Evolutionary conservation across 73 alveolate species (phyloP), one percentile per base, ranked within the genome.

Genomic region (Paramecium tetraurelia): DNA sequence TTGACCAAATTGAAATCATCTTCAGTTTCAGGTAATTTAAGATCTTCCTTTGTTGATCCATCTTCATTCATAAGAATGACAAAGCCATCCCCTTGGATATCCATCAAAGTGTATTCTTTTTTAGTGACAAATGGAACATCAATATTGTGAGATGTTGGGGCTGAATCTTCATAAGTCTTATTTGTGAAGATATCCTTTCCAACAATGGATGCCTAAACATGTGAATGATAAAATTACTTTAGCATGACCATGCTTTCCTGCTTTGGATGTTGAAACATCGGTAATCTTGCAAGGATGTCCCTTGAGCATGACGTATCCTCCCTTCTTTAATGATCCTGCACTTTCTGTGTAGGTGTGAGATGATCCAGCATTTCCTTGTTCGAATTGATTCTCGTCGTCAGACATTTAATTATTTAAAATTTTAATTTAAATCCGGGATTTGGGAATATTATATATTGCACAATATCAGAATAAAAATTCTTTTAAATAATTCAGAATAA

Each of bases 201-300:
- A 58, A 97, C 95, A 89, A 97, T 92, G 85, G 94, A 94, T 70
- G 99, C 99, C 94, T 80, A 43, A 24, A 31, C 22, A 11, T 9
- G 5, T 44, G 7, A 40, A 22, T 24, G 11, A 53, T 53, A 16
- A 7, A 21, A 80, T 9, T 80, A 80, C 90, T 88, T 97, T 97
- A 93, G 99, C 99, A 41, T 96, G 93, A 31, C 99, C 99, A 89
- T 97, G 99, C 97, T 97, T 97, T 86, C 99, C 99, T 57, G 96
- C 95, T 92, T 97, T 97, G 92, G 98, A 96, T 69, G 97, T 95
- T 57, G 96, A 86, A 92, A 92, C 90, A 63, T 95, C 96, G 10
- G 96, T 96, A 86, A 97, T 97, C 92, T 92, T 96, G 96, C 98
- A 96, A 31, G 98, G 98, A 93, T 93, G 96, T 9, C 95, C 98